Conservation (phyloP, 495 filamentous ascomycete species). For the Astrocystis sublimbata region DNA sequence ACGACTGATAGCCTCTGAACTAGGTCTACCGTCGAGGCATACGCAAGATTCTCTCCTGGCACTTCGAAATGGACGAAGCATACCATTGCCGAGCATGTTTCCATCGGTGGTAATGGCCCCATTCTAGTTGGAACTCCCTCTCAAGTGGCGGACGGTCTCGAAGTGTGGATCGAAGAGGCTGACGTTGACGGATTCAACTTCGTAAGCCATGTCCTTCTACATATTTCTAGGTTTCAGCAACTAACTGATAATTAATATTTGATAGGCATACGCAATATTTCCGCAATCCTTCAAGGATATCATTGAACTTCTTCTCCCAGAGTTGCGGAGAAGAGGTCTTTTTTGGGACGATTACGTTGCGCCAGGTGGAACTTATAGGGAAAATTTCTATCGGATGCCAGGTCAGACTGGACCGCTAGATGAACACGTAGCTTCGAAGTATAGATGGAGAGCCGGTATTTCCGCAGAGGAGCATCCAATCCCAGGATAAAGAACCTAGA, state of each 20-base stretch:
- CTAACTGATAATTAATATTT: background rate
- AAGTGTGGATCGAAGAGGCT: conserved; percentile 48
- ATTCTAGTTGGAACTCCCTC: conserved; percentile 48
- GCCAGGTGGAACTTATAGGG: conserved; percentile 51
- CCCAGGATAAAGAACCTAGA: conserved; percentile 20
- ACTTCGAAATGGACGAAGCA: conserved; percentile 64
- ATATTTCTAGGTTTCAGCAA: conserved; percentile 1
- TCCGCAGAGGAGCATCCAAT: conserved; percentile 30
- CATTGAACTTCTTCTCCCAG: conserved; percentile 61
- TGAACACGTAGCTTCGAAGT: conserved; percentile 33
- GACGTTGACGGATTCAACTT: conserved; percentile 58
- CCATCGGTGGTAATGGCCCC: conserved; percentile 58
- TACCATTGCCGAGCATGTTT: conserved; percentile 59
- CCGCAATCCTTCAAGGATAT: conserved; percentile 63
- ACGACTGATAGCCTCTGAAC: conserved; percentile 3
- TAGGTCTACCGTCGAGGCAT: conserved; percentile 44
- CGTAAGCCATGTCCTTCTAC: conserved; percentile 23
- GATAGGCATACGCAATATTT: conserved; percentile 56
- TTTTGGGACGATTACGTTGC: conserved; percentile 54
- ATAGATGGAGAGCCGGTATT: conserved; percentile 34
- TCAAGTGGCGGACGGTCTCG: conserved; percentile 52
- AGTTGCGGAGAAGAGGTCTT: conserved; percentile 56
- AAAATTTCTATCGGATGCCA: conserved; percentile 48
- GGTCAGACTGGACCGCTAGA: conserved; percentile 31
- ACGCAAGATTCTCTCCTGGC: conserved; percentile 37